Evolutionary conservation across 2,329 filamentous ascomycete genomes (phyloP).

Genomic region (Venturia aucupariae): DNA sequence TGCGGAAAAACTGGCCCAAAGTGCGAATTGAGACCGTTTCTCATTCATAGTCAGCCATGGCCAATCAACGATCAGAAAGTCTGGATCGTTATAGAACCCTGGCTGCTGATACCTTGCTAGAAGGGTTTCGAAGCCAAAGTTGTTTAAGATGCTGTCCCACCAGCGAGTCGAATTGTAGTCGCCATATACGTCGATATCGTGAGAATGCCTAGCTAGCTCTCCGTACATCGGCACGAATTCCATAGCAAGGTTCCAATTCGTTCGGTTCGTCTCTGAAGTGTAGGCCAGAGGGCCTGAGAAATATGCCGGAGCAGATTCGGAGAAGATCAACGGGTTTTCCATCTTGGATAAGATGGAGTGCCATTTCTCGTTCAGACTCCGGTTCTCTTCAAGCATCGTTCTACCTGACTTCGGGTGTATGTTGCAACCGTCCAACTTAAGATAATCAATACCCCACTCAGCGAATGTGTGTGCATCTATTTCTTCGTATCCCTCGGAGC

Average conservation of each 20-base stretch:
- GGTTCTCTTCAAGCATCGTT: constrained; percentile 42
- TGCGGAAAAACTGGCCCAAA: constrained; percentile 40
- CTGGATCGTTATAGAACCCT: constrained; percentile 35
- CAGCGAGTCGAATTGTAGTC: constrained; percentile 29
- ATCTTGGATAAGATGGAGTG: constrained; percentile 37
- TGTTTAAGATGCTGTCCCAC: constrained; percentile 41
- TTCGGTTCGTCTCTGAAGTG: constrained; percentile 26
- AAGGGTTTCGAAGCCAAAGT: constrained; percentile 37
- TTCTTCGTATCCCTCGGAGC: constrained; percentile 34
- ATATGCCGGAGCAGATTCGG: constrained; percentile 39
- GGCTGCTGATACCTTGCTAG: constrained; percentile 32
- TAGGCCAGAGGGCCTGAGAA: constrained; percentile 27
- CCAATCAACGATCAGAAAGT: constrained; percentile 41
- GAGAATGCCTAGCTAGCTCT: constrained; percentile 37
- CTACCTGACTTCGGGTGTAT: constrained; percentile 38
- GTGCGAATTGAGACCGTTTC: constrained; percentile 36
- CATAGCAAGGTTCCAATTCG: constrained; percentile 39
- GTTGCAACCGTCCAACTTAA: constrained; percentile 48
- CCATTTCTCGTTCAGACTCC: constrained; percentile 40
- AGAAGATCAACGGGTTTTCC: constrained; percentile 43
- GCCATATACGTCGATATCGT: constrained; percentile 35
- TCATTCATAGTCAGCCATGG: constrained; percentile 31
- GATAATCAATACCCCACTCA: constrained; percentile 39
- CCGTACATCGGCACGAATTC: constrained; percentile 33
- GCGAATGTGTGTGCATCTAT: constrained; percentile 43